Evolutionary conservation across 2,329 filamentous ascomycete genomes (phyloP).

Genomic region (Ambrosiella beaveri): DNA sequence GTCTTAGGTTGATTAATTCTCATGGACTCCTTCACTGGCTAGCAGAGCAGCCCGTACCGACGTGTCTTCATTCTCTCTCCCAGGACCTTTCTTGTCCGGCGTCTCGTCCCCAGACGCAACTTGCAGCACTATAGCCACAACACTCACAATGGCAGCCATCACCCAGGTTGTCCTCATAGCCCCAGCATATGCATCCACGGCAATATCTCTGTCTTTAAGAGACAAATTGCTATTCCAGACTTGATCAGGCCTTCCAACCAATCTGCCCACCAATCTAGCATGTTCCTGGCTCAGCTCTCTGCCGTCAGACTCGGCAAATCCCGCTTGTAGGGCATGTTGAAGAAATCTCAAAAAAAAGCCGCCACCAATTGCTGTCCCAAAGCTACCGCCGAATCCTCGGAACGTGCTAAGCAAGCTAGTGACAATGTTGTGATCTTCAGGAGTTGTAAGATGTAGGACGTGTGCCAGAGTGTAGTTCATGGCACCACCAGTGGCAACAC

Average conservation of each 20-base stretch:
- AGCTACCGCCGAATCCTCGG: slow-evolving; percentile 64
- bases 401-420: slow-evolving; percentile 65
- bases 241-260: slow-evolving; percentile 32
- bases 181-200: slow-evolving; percentile 29
- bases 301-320: slow-evolving; percentile 35
- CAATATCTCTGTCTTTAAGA: slow-evolving; percentile 26
- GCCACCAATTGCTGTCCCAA: slow-evolving; percentile 64
- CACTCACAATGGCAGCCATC: slow-evolving; percentile 26
- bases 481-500: slow-evolving; percentile 51
- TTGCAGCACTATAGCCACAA: slow-evolving; percentile 30
- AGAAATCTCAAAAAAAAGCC: slow-evolving; percentile 54
- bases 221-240: slow-evolving; percentile 27
- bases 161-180: slow-evolving; percentile 30
- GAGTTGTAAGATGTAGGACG: slow-evolving; percentile 51
- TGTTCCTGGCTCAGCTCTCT: slow-evolving; percentile 20
- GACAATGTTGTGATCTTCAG: slow-evolving; percentile 54
- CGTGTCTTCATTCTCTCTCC: slow-evolving; percentile 17
- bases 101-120: slow-evolving; percentile 34
- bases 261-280: slow-evolving; percentile 25
- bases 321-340: slow-evolving; percentile 32
- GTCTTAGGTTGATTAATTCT: slow-evolving; percentile 15
- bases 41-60: slow-evolving; percentile 17
- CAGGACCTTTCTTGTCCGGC: slow-evolving; percentile 20
- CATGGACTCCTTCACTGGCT: slow-evolving; percentile 20
- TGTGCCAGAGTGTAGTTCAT: slow-evolving; percentile 74